phyloP scores from a whole-genome alignment of 2,329 filamentous ascomycete genomes.

The Fusarium circinatum region DNA sequence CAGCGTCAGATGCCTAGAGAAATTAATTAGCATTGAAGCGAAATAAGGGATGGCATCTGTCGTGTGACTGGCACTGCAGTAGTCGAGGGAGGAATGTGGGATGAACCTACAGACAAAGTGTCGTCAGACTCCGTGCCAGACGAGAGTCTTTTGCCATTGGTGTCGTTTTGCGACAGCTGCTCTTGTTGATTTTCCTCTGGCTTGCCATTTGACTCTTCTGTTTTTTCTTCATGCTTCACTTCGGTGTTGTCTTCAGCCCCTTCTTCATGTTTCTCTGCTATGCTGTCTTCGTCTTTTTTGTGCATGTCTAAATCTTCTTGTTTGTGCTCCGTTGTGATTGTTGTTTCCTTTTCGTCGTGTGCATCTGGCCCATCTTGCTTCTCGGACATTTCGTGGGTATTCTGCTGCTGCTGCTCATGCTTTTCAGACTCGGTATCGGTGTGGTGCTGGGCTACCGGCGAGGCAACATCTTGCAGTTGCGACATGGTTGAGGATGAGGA shows the following conservation, averaged over 20 bases:
- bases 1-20: conserved; percentile 46
- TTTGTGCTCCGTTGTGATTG: conserved; percentile 8
- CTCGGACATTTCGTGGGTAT: not conserved
- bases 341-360: conserved; percentile 8
- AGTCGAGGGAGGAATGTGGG: conserved; percentile 18
- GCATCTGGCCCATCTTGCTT: not conserved
- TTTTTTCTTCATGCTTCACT: not conserved
- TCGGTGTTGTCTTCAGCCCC: not conserved
- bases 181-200: conserved; percentile 19
- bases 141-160: conserved; percentile 43
- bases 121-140: conserved; percentile 47
- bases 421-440: conserved; percentile 18
- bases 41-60: conserved; percentile 23
- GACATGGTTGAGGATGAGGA: conserved; percentile 45
- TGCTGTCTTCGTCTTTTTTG: not conserved
- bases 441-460: conserved; percentile 33
- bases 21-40: conserved; percentile 27
- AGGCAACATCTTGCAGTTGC: conserved; percentile 47
- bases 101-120: conserved; percentile 45
- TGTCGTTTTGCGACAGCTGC: conserved; percentile 32
- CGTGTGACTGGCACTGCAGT: conserved; percentile 29
- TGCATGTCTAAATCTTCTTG: conserved; percentile 7
- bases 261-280: conserved; percentile 6
- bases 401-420: conserved; percentile 10
- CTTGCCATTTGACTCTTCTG: not conserved